A percentile compares a stretch with the other conserved stretches of the same genome.
These are phyloP conservation scores for Prinsepia uniflora DNA, from an alignment of 306 rosid genomes.

Conservation along the genomic window DNA sequence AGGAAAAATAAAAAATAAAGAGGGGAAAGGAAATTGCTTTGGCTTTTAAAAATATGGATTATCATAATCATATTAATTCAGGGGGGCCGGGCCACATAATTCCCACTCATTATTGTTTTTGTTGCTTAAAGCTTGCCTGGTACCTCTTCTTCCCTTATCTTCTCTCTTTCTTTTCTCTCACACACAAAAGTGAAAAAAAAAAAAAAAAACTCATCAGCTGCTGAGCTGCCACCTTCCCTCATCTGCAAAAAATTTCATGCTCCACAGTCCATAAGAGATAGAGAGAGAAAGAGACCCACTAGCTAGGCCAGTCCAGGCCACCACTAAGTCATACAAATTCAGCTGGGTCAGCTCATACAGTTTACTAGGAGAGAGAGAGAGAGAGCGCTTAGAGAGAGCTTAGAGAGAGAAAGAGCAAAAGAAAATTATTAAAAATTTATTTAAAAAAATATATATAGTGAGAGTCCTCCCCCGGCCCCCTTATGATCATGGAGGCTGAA, in stretches of 20 bases:
- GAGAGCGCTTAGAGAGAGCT: slow-evolving; percentile 1
- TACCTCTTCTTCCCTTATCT: slow-evolving; percentile 32
- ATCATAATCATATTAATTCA: not conserved
- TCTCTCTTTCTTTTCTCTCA: slow-evolving; percentile 21
- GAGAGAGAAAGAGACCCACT: slow-evolving; percentile 61
- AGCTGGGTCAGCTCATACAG: slow-evolving; percentile 52
- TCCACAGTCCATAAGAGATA: slow-evolving; percentile 41
- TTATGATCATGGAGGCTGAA: slow-evolving; percentile 78
- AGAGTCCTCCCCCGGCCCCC: slow-evolving; percentile 2
- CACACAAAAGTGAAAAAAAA: slow-evolving; percentile 24
- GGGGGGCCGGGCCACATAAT: slow-evolving; percentile 32
- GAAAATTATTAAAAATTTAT: not conserved
- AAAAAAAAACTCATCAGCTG: slow-evolving; percentile 57
- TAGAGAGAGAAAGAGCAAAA: not conserved
- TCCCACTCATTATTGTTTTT: slow-evolving; percentile 86
- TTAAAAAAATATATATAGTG: slow-evolving; percentile 9
- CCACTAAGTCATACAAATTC: slow-evolving; percentile 42
- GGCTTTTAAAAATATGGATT: not conserved
- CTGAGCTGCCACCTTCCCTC: slow-evolving; percentile 45
- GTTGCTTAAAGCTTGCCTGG: slow-evolving; percentile 89
- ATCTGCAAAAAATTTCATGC: slow-evolving; percentile 64
- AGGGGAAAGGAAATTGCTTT: too few relatives aligned
- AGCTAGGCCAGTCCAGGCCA: slow-evolving; percentile 39
- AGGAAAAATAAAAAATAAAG: too few relatives aligned
- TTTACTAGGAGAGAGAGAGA: slow-evolving; percentile 27